Evolutionary conservation across 768 basidiomycete species (phyloP).

Genomic region (Ramaria sp.): DNA sequence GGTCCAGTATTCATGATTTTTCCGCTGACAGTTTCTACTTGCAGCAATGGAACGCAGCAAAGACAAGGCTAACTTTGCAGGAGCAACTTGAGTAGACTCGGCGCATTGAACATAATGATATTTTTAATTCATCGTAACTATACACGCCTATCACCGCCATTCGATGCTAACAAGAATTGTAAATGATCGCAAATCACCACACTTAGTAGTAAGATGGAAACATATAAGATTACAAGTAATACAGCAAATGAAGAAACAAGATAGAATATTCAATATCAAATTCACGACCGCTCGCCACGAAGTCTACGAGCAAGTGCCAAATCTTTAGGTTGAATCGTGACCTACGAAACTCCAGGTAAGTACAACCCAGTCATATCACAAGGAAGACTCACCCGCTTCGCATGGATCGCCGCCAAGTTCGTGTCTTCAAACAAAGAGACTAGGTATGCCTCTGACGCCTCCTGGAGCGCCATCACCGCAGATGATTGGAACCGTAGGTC

Average conservation of each 20-base stretch:
- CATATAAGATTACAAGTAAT: no score
- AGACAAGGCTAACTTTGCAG: background rate
- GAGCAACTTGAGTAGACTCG: no score
- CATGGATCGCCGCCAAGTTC: conserved; percentile 33
- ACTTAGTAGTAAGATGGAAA: no score
- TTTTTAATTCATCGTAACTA: no score
- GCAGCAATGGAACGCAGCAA: conserved; percentile 19
- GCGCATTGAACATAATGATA: no score
- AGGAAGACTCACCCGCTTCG: conserved; percentile 35
- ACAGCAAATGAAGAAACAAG: no score
- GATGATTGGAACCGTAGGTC: conserved; percentile 38
- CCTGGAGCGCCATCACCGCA: conserved; percentile 40
- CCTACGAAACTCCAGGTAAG: background rate
- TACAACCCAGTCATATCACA: background rate
- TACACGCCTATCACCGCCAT: no score
- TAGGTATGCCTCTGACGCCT: conserved; percentile 42
- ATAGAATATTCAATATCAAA: no score
- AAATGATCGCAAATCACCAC: no score
- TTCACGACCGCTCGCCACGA: conserved; percentile 32
- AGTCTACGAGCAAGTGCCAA: conserved; percentile 38
- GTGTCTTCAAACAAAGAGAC: no score
- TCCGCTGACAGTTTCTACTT: background rate
- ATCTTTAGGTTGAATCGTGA: conserved; percentile 62
- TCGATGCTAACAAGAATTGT: no score
- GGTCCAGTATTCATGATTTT: background rate